Evolutionary conservation across 2,329 filamentous ascomycete genomes (phyloP), one percentile per base, ranked within the genome.

Genomic region (Ascochyta koolunga): DNA sequence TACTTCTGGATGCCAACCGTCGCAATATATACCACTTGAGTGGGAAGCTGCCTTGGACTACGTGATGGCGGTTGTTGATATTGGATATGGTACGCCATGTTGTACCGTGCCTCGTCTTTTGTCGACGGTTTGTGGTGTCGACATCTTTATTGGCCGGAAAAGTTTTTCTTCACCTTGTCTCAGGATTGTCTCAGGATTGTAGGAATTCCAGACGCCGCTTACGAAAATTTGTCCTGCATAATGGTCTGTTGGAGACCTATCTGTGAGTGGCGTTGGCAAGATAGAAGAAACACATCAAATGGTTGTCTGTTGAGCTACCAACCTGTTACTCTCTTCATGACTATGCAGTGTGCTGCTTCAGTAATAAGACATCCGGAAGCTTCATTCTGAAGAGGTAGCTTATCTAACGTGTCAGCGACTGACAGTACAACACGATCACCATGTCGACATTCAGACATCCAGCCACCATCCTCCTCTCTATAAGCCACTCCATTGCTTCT

Each of bases 1-100:
- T 71, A 16, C 44, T 71, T 18, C 24, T 64, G 8, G 56, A 67
- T 25, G 16, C 15, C 4, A 27, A 10, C 4, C 41, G 43, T 15
- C 59, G 66, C 21, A 46, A 42, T 15, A 48, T 42, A 8, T 65
- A 65, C 29, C 45, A 65, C 38, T 27, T 19, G n/a, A 49, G 36
- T 22, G 62, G 60, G 8, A 50, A 54, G 16, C 42, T 63, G 7
- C 58, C 60, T 8, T 60, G 57, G 57, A 21, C 18, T 24, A 35
- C 18, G 10, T 61, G 29, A 50, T 18, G 9, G 9, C 19, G 1
- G 2, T 19, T 4, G 25, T 18, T 13, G 13, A 5, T 9, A 25
- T 7, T 3, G 16, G 16, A 5, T 16, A 1, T 37, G 21, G 43
- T 37, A 46, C 27, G 33, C 1, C 19, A n/a, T 19, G n/a, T 10